Conservation (phyloP, 768 basidiomycete genomes). For the Naganishia onofrii region DNA sequence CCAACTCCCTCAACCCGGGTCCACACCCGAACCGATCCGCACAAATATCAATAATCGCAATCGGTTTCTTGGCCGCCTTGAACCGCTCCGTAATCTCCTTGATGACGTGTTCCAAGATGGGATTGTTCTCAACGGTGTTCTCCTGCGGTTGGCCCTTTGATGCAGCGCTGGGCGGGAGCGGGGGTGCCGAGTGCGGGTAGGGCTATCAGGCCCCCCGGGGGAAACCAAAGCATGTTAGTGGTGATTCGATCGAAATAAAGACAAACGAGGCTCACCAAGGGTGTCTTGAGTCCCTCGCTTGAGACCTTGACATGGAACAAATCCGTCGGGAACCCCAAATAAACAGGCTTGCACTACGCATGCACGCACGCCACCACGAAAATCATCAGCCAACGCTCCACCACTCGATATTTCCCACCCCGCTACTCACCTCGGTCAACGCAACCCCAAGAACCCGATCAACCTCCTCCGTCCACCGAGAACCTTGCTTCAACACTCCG, state of each 20-base stretch:
- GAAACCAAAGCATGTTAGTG: too few relatives aligned
- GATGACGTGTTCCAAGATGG: constrained; percentile 63
- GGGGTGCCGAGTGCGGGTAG: constrained; percentile 46
- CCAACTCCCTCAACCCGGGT: constrained; percentile 41
- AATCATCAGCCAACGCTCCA: too few relatives aligned
- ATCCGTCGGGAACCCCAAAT: constrained; percentile 81
- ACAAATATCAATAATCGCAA: constrained; percentile 58
- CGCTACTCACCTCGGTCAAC: constrained; percentile 38
- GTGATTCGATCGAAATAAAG: neutral
- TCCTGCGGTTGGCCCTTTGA: too few relatives aligned
- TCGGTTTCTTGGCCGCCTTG: constrained; percentile 61
- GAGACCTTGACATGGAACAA: constrained; percentile 69
- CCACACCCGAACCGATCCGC: constrained; percentile 50
- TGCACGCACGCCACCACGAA: too few relatives aligned
- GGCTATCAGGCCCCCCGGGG: constrained; percentile 43
- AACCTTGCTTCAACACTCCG: constrained; percentile 61
- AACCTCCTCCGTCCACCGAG: constrained; percentile 61
- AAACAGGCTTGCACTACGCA: constrained; percentile 75
- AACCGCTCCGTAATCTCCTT: constrained; percentile 68
- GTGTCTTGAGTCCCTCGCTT: constrained; percentile 62
- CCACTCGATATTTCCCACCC: neutral
- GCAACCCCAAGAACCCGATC: constrained; percentile 69
- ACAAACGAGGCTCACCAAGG: constrained; percentile 44
- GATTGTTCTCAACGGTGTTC: constrained; percentile 24
- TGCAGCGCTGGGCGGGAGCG: constrained; percentile 32